Percentiles rank a stretch among this genome's conserved stretches.
These are phyloP conservation scores for Crithidia fasciculata DNA, from an alignment of 208 protist genomes.

Conservation along the genomic window DNA sequence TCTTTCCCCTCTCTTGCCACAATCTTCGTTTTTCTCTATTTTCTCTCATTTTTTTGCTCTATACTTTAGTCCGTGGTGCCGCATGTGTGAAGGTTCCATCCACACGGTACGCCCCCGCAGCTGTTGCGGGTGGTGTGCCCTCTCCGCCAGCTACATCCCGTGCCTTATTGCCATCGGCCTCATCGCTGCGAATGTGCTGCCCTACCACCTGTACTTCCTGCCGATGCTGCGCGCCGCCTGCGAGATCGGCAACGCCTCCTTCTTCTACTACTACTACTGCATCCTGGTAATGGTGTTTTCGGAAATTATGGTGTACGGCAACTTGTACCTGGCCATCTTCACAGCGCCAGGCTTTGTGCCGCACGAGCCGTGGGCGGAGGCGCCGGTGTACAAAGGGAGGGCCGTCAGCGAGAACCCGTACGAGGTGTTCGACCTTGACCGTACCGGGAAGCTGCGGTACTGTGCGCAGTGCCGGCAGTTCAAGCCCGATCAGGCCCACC, in stretches of 20 bases:
- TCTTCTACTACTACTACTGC: constrained; percentile 66
- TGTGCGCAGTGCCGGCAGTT: constrained; percentile 75
- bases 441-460: constrained; percentile 54
- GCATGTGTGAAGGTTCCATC: constrained; percentile 42
- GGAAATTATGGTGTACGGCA: constrained; percentile 64
- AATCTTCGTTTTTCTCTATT: too few relatives aligned
- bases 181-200: constrained; percentile 52
- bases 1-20: too few relatives aligned
- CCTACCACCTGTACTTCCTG: constrained; percentile 58
- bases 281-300: constrained; percentile 47
- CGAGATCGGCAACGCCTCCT: constrained; percentile 37
- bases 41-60: too few relatives aligned
- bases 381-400: constrained; percentile 22
- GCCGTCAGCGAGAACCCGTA: constrained; percentile 56
- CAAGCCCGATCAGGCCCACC: constrained; percentile 86
- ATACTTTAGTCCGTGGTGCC: not conserved
- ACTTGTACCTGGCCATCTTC: constrained; percentile 55
- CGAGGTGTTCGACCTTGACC: constrained; percentile 58
- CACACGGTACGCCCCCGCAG: constrained; percentile 34
- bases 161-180: constrained; percentile 48
- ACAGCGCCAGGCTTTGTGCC: constrained; percentile 71
- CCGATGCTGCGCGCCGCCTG: constrained; percentile 39
- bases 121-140: constrained; percentile 30
- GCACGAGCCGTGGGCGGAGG: constrained; percentile 50
- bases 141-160: constrained; percentile 45